phyloP scores from a whole-genome alignment of 1,139 yeast genomes.

The Arxiozyma slooffiae region DNA sequence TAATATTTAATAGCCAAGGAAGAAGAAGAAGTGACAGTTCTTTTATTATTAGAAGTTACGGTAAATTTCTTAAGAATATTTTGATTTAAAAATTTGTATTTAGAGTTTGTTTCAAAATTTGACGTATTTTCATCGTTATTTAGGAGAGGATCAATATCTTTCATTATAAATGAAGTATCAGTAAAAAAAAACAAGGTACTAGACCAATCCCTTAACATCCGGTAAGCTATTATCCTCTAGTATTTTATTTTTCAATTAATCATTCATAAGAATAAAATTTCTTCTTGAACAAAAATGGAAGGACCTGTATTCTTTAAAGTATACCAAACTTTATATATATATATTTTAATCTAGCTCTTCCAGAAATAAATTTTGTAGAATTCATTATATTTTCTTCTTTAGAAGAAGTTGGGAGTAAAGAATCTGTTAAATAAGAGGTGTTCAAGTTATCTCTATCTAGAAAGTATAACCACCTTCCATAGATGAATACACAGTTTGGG shows the following conservation, averaged over 20 bases:
- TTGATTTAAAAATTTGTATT: constrained; percentile 42
- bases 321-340: constrained; percentile 94
- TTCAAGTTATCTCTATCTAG: too few species aligned
- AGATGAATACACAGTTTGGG: too few species aligned
- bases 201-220: constrained; percentile 75
- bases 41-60: constrained; percentile 9
- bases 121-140: constrained; percentile 21
- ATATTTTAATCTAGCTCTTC: constrained; percentile 42
- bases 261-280: constrained; percentile 56
- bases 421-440: too few species aligned
- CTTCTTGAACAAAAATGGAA: constrained; percentile 80
- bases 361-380: constrained; percentile 50
- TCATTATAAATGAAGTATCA: too few species aligned
- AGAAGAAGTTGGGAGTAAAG: constrained; percentile 28
- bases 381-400: constrained; percentile 43
- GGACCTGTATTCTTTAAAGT: constrained; percentile 70
- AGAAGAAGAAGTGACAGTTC: neutral
- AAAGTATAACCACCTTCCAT: too few species aligned
- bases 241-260: constrained; percentile 32
- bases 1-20: neutral
- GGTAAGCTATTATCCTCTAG: constrained; percentile 57
- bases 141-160: too few species aligned
- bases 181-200: constrained; percentile 91
- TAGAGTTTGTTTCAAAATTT: constrained; percentile 48
- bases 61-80: constrained; percentile 47